Evolutionary conservation across 2,329 filamentous ascomycete species (phyloP).

Genomic region (Alternaria panax): DNA sequence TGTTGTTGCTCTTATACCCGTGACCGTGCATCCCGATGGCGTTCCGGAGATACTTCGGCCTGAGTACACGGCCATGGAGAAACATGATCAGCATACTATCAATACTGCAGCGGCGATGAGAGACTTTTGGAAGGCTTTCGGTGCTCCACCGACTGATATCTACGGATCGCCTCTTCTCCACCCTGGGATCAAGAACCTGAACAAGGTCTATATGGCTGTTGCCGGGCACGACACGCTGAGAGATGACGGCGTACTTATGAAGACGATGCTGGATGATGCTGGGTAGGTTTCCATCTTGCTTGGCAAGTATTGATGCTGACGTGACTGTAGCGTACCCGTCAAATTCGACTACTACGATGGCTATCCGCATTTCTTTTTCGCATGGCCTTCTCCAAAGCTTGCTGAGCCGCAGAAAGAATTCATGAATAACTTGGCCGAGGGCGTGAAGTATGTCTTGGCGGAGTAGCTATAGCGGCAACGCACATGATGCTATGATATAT

Average conservation of each 20-base stretch:
- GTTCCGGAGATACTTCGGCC: slow-evolving; percentile 47
- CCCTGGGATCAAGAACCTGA: slow-evolving; percentile 36
- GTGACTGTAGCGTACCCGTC: slow-evolving; percentile 33
- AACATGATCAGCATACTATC: slow-evolving; percentile 49
- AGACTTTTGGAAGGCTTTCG: slow-evolving; percentile 47
- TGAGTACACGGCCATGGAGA: slow-evolving; percentile 46
- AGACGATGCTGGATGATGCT: slow-evolving; percentile 34
- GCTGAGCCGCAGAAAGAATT: slow-evolving; percentile 35
- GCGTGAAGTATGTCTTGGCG: slow-evolving; percentile 33
- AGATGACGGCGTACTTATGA: slow-evolving; percentile 47
- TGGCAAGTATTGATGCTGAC: slow-evolving; percentile 16
- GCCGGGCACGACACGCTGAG: slow-evolving; percentile 45
- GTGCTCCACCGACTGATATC: slow-evolving; percentile 37
- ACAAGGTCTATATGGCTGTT: slow-evolving; percentile 43
- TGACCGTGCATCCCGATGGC: slow-evolving; percentile 47
- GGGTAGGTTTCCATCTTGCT: slow-evolving; percentile 23
- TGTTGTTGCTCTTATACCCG: slow-evolving; percentile 49
- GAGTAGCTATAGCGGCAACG: neutral
- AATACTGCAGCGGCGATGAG: slow-evolving; percentile 47
- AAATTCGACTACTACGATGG: slow-evolving; percentile 45
- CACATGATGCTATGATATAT: too few relatives aligned
- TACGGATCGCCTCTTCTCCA: slow-evolving; percentile 47
- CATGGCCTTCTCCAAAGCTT: slow-evolving; percentile 43
- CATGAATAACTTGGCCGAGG: slow-evolving; percentile 29
- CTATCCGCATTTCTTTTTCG: slow-evolving; percentile 50